Conservation (phyloP, 2,329 filamentous ascomycete species). For the Calonectria leucothoes region DNA sequence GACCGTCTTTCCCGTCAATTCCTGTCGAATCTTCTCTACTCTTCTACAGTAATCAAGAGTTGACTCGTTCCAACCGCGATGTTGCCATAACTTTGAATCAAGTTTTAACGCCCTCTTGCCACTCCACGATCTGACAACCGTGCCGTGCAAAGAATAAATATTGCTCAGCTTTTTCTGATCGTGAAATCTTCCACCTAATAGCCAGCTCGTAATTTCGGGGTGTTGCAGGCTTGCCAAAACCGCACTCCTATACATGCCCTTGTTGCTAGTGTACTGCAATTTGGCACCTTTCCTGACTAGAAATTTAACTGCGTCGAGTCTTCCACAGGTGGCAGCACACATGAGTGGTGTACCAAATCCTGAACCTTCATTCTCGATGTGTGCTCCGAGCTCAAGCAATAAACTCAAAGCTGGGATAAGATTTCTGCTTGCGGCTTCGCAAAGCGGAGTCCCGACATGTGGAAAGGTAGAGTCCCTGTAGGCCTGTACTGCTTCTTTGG, state of each 20-base stretch:
- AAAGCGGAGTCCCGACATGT: slow-evolving; percentile 3
- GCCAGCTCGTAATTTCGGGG: neutral
- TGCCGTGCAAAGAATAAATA: neutral
- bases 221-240: neutral
- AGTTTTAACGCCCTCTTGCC: neutral
- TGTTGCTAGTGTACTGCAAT: neutral
- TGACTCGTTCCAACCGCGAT: neutral
- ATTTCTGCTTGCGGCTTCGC: neutral
- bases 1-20: neutral
- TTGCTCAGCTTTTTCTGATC: slow-evolving; percentile 1
- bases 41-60: neutral
- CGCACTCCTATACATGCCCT: neutral
- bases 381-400: neutral
- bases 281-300: neutral
- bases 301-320: neutral
- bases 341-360: neutral
- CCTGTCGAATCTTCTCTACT: neutral
- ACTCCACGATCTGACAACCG: neutral
- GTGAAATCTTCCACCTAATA: slow-evolving; percentile 8
- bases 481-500: neutral
- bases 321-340: neutral
- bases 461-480: neutral
- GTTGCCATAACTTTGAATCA: neutral
- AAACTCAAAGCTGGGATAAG: neutral
- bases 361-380: neutral